Base-by-base conservation (phyloP, 352 stramenopile genomes). In the Pelagophyceae sp. region DNA sequence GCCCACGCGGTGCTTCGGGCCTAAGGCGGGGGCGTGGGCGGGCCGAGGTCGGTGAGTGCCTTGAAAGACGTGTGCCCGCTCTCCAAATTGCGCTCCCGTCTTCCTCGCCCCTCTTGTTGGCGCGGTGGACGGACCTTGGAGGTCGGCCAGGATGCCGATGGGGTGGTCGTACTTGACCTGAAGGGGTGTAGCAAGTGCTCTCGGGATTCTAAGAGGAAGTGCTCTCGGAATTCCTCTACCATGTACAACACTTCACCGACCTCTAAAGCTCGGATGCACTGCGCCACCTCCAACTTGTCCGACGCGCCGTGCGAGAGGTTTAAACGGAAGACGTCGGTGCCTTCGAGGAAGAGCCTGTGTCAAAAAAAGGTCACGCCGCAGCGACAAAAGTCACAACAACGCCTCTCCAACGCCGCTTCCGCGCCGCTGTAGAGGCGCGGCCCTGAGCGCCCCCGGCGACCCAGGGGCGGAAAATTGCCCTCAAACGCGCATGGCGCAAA, bases 101-200 rank as follows among this genome's bases (percentile, higher is more conserved):
- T 60, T 29, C 50, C 20, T 15, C n/a, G 11, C 19, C 19, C 60
- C 61, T 20, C 61, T 20, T 71, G 15, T 32, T 15, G 17, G 61
- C 20, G 20, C 17, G n/a, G n/a, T n/a, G n/a, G n/a, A n/a, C n/a
- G n/a, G n/a, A n/a, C 20, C 33, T 74, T 83, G 81, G 15, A 86
- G 76, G 50, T 86, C 82, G 15, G 80, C 82, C 0, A 86, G 79
- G 65, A 86, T 81, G 75, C 75, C 79, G 76, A 86, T 85, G 51
- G 82, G 82, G 77, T 86, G 82, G 45, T 82, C 76, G 54, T 81
- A 86, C 76, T 86, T 84, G 1, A 60, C 63, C 72, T 86, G 80
- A 25, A 86, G 45, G 1, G n/a, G n/a, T n/a, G n/a, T n/a, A n/a
- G n/a, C n/a, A n/a, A n/a, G n/a, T n/a, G n/a, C n/a, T n/a, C n/a